Conservation (phyloP, 1,284 basidiomycete species). For the Coniferiporia weirii region DNA sequence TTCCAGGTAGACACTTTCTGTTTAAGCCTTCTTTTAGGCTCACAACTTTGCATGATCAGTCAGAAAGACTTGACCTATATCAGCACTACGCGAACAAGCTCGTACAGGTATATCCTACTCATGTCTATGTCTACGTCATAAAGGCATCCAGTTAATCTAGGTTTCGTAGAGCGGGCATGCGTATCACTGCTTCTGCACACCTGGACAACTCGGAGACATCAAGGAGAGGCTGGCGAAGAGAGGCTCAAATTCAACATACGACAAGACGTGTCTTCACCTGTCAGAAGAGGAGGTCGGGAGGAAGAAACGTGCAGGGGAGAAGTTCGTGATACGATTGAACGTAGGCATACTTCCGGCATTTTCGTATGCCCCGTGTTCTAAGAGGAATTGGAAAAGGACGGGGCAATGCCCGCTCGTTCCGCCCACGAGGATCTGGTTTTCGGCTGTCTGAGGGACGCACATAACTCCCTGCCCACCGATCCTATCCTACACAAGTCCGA, state of each 20-base stretch:
- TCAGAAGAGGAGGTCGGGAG: constrained; percentile 81
- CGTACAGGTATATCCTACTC: constrained; percentile 51
- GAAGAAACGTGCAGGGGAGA: constrained; percentile 70
- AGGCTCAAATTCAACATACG: constrained; percentile 77
- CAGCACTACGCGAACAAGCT: constrained; percentile 67
- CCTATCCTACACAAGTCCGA: constrained; percentile 92
- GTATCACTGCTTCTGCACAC: constrained; percentile 92
- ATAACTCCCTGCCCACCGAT: constrained; percentile 78
- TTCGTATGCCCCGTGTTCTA: not conserved
- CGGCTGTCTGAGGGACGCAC: constrained; percentile 66
- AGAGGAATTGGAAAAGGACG: constrained; percentile 38
- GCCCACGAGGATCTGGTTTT: constrained; percentile 70
- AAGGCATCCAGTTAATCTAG: not conserved
- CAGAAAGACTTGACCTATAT: constrained; percentile 85
- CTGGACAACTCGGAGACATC: constrained; percentile 60
- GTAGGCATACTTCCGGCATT: constrained; percentile 38
- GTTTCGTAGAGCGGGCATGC: constrained; percentile 69
- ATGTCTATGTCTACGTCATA: not conserved
- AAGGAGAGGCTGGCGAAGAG: constrained; percentile 63
- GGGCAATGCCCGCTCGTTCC: constrained; percentile 42
- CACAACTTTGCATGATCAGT: constrained; percentile 42
- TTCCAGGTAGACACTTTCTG: constrained; percentile 54
- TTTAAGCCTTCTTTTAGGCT: constrained; percentile 27
- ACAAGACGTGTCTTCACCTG: constrained; percentile 80
- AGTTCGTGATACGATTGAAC: constrained; percentile 81